Conservation (phyloP, 345 rosid genomes). For the Linum tenue region DNA sequence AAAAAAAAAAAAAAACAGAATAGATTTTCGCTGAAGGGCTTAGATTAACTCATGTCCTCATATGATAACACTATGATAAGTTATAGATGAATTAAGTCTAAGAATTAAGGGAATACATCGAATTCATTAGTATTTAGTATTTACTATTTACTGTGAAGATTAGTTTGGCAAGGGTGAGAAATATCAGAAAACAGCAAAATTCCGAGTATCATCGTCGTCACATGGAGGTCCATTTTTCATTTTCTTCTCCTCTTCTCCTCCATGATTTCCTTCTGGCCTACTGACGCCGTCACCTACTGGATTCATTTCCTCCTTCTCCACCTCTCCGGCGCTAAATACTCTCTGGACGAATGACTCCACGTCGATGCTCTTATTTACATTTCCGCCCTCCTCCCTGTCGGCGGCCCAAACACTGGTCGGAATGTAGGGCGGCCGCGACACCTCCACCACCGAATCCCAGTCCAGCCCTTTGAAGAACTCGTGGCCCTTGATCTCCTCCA, state of each 20-base stretch:
- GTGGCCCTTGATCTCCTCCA: slow-evolving; percentile 59
- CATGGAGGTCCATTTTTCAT: not conserved
- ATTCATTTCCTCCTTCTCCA: not conserved
- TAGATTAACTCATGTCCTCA: no score
- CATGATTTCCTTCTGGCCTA: not conserved
- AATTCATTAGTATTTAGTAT: no score
- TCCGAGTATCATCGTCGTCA: not conserved
- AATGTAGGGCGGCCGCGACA: slow-evolving; percentile 64
- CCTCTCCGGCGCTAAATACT: slow-evolving; percentile 23
- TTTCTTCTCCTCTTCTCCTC: not conserved
- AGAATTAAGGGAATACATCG: no score
- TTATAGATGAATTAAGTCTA: no score
- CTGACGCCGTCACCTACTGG: not conserved
- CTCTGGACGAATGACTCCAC: slow-evolving; percentile 59
- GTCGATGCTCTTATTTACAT: slow-evolving; percentile 23
- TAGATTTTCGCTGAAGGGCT: no score
- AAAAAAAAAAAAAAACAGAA: no score
- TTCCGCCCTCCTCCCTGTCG: slow-evolving; percentile 5
- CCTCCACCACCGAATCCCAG: slow-evolving; percentile 44
- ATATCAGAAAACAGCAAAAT: not conserved
- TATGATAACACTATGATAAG: no score
- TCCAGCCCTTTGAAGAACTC: slow-evolving; percentile 48
- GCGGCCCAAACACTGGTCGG: slow-evolving; percentile 21
- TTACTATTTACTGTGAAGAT: no score
- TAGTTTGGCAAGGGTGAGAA: not conserved